These are phyloP conservation scores for Penicillium cosmopolitanum DNA, from an alignment of 495 filamentous ascomycete species.

Conservation along the genomic window DNA sequence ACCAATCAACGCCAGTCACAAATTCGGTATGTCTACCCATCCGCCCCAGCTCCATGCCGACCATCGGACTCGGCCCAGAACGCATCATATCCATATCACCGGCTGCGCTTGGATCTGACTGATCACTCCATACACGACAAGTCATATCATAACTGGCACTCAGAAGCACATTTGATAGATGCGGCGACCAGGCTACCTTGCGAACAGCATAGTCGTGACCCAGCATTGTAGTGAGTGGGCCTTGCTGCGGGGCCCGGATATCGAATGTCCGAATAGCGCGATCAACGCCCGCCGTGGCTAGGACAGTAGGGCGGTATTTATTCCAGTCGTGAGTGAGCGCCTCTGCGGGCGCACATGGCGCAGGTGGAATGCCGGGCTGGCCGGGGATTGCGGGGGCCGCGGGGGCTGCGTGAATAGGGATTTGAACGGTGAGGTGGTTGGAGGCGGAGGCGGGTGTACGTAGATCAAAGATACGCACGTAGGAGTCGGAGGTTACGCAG, in stretches of 20 bases:
- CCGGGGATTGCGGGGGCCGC: constrained; percentile 42
- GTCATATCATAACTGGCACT: constrained; percentile 98
- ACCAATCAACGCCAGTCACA: constrained; percentile 97
- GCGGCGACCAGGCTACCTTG: constrained; percentile 86
- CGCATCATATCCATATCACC: constrained; percentile 48
- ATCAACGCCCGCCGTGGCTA: constrained; percentile 93
- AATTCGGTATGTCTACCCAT: constrained; percentile 97
- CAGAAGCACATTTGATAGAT: constrained; percentile 80
- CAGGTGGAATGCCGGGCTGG: constrained; percentile 37
- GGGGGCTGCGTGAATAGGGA: constrained; percentile 74
- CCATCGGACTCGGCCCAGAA: constrained; percentile 42
- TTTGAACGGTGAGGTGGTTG: constrained; percentile 77
- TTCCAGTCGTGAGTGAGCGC: constrained; percentile 98
- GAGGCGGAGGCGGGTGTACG: constrained; percentile 77
- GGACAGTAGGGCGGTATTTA: constrained; percentile 82
- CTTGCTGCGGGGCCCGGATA: constrained; percentile 70
- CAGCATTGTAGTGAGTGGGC: constrained; percentile 68
- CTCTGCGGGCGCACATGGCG: constrained; percentile 62
- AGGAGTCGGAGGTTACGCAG: constrained; percentile 80
- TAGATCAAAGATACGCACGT: constrained; percentile 87
- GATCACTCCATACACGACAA: constrained; percentile 87
- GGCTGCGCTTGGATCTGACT: constrained; percentile 55
- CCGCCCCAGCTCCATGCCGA: constrained; percentile 74
- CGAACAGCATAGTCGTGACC: constrained; percentile 93
- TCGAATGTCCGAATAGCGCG: constrained; percentile 85